phyloP scores from a whole-genome alignment of 1,284 basidiomycete species.

The Sutorius eximius region DNA sequence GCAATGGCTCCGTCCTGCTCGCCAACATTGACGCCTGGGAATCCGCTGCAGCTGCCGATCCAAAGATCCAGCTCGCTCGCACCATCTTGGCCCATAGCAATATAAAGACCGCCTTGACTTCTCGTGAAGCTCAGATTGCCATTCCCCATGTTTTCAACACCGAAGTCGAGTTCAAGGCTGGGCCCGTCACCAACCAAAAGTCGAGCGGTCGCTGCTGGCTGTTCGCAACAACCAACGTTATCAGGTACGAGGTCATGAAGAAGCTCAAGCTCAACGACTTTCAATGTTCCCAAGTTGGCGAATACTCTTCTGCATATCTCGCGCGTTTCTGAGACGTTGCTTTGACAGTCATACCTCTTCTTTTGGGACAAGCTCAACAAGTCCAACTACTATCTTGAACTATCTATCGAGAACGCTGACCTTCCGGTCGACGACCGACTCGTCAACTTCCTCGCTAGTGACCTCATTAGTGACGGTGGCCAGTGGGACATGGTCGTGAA shows the following conservation, averaged over 20 bases:
- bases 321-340: slow-evolving; percentile 11
- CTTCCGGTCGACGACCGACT: slow-evolving; percentile 82
- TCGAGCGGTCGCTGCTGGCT: slow-evolving; percentile 90
- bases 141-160: slow-evolving; percentile 87
- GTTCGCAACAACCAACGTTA: slow-evolving; percentile 87
- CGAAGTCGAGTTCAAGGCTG: slow-evolving; percentile 75
- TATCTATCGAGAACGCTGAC: slow-evolving; percentile 80
- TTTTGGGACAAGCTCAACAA: slow-evolving; percentile 97
- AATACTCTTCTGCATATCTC: not conserved
- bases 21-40: slow-evolving; percentile 68
- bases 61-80: slow-evolving; percentile 75
- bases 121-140: slow-evolving; percentile 61
- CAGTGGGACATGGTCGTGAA: slow-evolving; percentile 97
- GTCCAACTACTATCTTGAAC: slow-evolving; percentile 91
- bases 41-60: slow-evolving; percentile 50
- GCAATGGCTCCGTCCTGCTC: slow-evolving; percentile 59
- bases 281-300: slow-evolving; percentile 79
- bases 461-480: slow-evolving; percentile 89
- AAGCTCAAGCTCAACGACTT: slow-evolving; percentile 85
- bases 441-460: slow-evolving; percentile 71
- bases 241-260: slow-evolving; percentile 84
- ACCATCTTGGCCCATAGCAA: slow-evolving; percentile 78
- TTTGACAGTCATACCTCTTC: slow-evolving; percentile 76
- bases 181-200: slow-evolving; percentile 87
- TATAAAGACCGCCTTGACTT: slow-evolving; percentile 65